Conservation (phyloP, 129 eudicot species). For the Artemisia argyi region DNA sequence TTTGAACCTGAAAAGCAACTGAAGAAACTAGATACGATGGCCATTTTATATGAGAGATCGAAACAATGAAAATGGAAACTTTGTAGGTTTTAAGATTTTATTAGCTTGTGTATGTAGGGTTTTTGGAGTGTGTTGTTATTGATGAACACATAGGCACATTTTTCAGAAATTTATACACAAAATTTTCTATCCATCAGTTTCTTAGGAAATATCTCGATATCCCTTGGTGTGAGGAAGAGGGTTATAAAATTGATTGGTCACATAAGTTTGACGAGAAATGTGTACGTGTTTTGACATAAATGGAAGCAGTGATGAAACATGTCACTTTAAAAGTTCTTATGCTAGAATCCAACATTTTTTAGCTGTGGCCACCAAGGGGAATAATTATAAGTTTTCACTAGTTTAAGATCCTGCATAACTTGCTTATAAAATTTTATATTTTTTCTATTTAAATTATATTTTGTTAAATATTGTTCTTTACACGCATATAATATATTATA, state of each 20-base stretch:
- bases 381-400: too few species aligned
- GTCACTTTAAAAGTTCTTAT: too few species aligned
- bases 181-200: background rate
- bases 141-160: background rate
- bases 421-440: too few species aligned
- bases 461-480: too few species aligned
- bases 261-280: background rate
- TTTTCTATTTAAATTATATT: too few species aligned
- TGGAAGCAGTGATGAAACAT: too few species aligned
- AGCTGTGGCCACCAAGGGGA: too few species aligned
- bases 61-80: background rate
- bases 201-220: background rate
- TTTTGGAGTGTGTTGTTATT: background rate
- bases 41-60: conserved; percentile 17
- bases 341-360: too few species aligned
- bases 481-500: too few species aligned
- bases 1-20: conserved; percentile 22
- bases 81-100: background rate
- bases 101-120: background rate
- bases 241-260: background rate
- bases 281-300: background rate
- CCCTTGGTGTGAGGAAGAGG: background rate
- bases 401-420: too few species aligned
- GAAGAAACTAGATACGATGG: conserved; percentile 8
- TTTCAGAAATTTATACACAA: background rate